phyloP scores from a whole-genome alignment of 768 basidiomycete genomes.

The Mycena capillaripes region DNA sequence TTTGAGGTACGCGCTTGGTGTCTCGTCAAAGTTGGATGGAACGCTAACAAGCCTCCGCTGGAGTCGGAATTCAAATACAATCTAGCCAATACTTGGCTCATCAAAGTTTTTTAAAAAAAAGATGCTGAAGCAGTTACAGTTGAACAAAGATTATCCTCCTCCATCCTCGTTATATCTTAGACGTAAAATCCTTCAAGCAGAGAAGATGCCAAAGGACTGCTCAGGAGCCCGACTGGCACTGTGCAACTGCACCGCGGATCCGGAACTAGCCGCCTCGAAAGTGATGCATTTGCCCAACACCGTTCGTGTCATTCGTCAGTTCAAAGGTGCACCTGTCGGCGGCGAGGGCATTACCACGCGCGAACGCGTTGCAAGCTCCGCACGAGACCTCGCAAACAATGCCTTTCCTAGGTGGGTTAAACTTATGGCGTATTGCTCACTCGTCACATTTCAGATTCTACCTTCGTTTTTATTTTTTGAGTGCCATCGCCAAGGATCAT shows the following conservation, averaged over 20 bases:
- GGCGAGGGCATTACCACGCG: slow-evolving; percentile 22
- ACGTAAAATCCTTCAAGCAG: not conserved
- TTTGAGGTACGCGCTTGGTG: too few relatives aligned
- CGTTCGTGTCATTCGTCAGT: slow-evolving; percentile 23
- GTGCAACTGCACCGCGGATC: slow-evolving; percentile 26
- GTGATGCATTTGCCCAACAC: slow-evolving; percentile 28
- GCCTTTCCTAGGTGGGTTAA: not conserved
- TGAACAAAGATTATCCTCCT: too few relatives aligned
- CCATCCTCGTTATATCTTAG: too few relatives aligned
- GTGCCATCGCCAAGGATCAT: too few relatives aligned
- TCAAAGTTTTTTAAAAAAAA: too few relatives aligned
- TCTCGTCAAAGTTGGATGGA: too few relatives aligned
- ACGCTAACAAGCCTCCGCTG: too few relatives aligned
- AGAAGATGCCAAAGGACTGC: slow-evolving; percentile 26
- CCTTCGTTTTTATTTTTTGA: too few relatives aligned
- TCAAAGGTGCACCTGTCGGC: slow-evolving; percentile 27
- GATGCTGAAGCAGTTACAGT: too few relatives aligned
- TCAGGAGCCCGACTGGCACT: slow-evolving; percentile 15
- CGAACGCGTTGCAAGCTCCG: slow-evolving; percentile 23
- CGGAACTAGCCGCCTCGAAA: slow-evolving; percentile 26
- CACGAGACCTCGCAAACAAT: not conserved
- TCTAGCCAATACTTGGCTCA: too few relatives aligned
- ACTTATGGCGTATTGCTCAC: slow-evolving; percentile 4
- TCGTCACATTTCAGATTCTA: too few relatives aligned
- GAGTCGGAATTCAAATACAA: too few relatives aligned